Evolutionary conservation across 177 flowering plant genomes (phyloP), one percentile per base, ranked within the genome.

Genomic region (Vitis hybrid): DNA sequence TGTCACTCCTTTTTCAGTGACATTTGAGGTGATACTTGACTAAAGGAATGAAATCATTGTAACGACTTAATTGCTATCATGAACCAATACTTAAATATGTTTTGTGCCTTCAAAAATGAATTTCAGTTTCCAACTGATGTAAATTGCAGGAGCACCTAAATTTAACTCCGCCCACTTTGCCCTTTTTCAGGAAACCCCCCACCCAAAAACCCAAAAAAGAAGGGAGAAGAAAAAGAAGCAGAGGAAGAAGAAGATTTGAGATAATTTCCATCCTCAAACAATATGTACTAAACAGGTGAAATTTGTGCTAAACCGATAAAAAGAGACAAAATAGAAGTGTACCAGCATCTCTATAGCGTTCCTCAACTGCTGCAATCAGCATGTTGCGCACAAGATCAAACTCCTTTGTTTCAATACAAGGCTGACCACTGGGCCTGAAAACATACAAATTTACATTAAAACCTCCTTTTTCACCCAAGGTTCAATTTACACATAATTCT

Each of bases 331-430:
- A 63, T 33, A 51, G 21, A 48, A 65, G 45, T 29, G 22, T 80
- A 93, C 99, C 99, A 75, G 99, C 99, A 84, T 96, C 99, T 67
- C 75, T 75, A 71, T 91, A 96, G 50, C 97, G 97, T 71, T 93
- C 99, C 77, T 93, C 97, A 72, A 83, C 87, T 61, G 88, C 95
- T 65, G 99, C 99, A 62, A 80, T 77, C 70, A 90, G 75, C 98
- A 96, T 93, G 83, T 93, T 91, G 51, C 91, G 86, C 68, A 96
- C 76, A 71, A 93, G 85, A 84, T 82, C 74, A 68, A 96, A 93
- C 74, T 96, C 99, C 74, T 84, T 84, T 16, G 97, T 85, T 75
- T 96, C 98, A 76, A 83, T 78, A 75, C 94, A 93, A 16, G 92
- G 90, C 76, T 93, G 85, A 73, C 91, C 92, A 73, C 81, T 86